Conservation (phyloP, 139 green algal genomes). For the Closterium sp. region DNA sequence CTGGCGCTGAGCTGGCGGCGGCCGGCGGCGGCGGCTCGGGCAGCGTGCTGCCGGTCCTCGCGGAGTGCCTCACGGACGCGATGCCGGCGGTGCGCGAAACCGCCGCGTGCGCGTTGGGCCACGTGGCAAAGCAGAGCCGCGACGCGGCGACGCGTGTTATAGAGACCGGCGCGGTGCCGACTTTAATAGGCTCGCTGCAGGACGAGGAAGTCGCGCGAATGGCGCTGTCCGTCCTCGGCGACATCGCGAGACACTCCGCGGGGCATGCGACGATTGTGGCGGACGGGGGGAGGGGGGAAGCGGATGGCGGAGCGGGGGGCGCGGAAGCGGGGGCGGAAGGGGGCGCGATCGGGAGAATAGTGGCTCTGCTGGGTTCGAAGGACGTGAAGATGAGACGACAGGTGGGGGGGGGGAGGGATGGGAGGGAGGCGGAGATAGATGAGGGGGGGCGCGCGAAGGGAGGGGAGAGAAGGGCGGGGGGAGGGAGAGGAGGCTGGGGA, state of each 20-base stretch:
- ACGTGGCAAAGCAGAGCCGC: conserved; percentile 7
- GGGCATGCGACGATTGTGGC: conserved; percentile 83
- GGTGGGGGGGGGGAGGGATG: conserved; percentile 28
- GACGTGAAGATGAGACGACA: conserved; percentile 86
- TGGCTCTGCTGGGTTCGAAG: conserved; percentile 74
- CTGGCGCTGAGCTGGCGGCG: background rate
- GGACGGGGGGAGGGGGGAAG: conserved; percentile 64
- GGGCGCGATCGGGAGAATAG: conserved; percentile 73
- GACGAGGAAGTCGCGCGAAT: conserved; percentile 58
- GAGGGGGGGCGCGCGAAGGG: background rate
- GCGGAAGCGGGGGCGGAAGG: conserved; percentile 85
- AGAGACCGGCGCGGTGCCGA: conserved; percentile 12
- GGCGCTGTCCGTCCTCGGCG: conserved; percentile 70
- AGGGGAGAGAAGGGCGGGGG: background rate
- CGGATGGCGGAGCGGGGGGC: conserved; percentile 60
- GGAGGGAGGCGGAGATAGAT: background rate
- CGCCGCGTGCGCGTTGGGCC: conserved; percentile 24
- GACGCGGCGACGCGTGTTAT: conserved; percentile 9
- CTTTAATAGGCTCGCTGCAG: background rate
- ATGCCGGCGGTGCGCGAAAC: conserved; percentile 13
- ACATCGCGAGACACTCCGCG: conserved; percentile 85
- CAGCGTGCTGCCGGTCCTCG: conserved; percentile 7
- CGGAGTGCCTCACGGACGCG: conserved; percentile 16
- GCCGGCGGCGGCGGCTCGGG: no score
- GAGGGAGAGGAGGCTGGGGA: background rate